These are phyloP conservation scores for Cymbopogon citratus DNA, from an alignment of 176 grass and related monocot genomes.

Conservation along the genomic window DNA sequence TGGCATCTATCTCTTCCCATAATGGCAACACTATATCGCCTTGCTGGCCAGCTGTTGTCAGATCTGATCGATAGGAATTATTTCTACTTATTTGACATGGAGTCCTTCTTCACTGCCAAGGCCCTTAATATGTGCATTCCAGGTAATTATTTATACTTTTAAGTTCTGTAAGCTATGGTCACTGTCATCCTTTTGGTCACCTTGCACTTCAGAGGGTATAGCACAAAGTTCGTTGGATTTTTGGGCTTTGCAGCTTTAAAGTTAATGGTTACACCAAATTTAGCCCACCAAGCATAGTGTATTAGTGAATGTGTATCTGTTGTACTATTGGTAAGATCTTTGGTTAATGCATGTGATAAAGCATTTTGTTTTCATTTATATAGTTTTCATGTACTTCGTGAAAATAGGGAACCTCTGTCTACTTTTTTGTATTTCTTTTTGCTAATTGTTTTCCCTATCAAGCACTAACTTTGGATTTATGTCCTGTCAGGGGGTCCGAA, in stretches of 20 bases:
- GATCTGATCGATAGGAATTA: slow-evolving; percentile 92
- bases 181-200: neutral
- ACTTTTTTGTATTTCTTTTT: neutral
- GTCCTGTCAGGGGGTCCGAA: slow-evolving; percentile 69
- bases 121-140: slow-evolving; percentile 99
- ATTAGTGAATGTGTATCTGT: neutral
- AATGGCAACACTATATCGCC: slow-evolving; percentile 93
- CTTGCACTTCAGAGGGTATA: neutral
- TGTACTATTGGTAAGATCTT: neutral
- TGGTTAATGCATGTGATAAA: neutral
- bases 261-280: slow-evolving; percentile 1
- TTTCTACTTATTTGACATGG: slow-evolving; percentile 96
- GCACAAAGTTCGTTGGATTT: neutral
- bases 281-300: too few species aligned
- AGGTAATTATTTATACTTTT: slow-evolving; percentile 50
- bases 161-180: neutral
- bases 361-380: neutral
- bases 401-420: neutral
- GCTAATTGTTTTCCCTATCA: neutral
- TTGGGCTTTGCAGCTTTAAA: neutral
- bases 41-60: slow-evolving; percentile 89
- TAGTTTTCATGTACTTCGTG: neutral
- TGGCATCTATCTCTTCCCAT: slow-evolving; percentile 97
- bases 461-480: neutral
- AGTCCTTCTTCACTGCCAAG: slow-evolving; percentile 97